Percentiles rank a stretch among this genome's conserved stretches.
These are phyloP conservation scores for Acacia melanoxylon DNA, from an alignment of 306 rosid genomes.

Conservation along the genomic window DNA sequence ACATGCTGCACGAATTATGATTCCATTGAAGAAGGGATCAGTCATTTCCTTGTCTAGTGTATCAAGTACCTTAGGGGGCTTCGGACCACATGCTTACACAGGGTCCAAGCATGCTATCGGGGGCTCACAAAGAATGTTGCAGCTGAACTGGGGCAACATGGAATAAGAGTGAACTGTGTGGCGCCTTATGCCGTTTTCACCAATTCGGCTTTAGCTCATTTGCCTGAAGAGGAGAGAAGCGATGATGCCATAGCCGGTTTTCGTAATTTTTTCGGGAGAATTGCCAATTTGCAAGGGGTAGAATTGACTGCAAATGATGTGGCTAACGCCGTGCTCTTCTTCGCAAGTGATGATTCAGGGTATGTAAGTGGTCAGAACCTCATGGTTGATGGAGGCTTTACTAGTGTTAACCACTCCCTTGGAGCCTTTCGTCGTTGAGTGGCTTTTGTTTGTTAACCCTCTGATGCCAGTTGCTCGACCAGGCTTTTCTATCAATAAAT, in stretches of 20 bases:
- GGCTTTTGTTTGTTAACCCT: not conserved
- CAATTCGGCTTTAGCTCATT: too few species aligned
- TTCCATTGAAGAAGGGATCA: conserved; percentile 75
- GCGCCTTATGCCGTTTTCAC: too few species aligned
- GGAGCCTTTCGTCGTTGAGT: conserved; percentile 55
- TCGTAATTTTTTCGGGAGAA: conserved; percentile 34
- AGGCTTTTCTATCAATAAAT: not conserved
- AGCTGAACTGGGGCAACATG: too few species aligned
- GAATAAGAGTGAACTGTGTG: too few species aligned
- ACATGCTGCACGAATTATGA: conserved; percentile 70
- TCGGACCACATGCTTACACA: conserved; percentile 74
- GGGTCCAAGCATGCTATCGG: conserved; percentile 79
- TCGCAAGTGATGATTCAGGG: conserved; percentile 74
- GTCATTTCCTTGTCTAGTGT: too few species aligned
- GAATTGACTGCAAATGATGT: conserved; percentile 66
- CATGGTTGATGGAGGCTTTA: conserved; percentile 78
- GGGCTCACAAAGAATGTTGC: conserved; percentile 82
- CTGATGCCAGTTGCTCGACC: not conserved
- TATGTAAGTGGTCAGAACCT: conserved; percentile 77
- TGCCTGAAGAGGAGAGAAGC: conserved; percentile 68
- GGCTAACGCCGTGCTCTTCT: conserved; percentile 79
- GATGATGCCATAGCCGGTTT: conserved; percentile 51
- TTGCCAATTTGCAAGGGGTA: conserved; percentile 74
- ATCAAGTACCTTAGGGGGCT: too few species aligned
- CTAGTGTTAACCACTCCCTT: conserved; percentile 50